Evolutionary conservation across 2,329 filamentous ascomycete species (phyloP), one percentile per base, ranked within the genome.

Genomic region (Pseudopithomyces maydicus): DNA sequence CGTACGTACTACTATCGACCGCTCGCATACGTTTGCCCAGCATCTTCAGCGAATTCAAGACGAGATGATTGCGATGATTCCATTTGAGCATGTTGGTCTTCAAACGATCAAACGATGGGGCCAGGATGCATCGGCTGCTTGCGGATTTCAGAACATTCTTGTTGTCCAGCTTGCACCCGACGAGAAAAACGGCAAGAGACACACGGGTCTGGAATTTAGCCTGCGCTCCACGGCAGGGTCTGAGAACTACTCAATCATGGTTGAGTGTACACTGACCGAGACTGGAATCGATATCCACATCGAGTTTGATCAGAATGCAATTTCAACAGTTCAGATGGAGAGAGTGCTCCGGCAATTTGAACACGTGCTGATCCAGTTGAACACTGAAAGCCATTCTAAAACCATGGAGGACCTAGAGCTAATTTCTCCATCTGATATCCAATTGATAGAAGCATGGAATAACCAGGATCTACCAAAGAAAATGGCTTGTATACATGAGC

Each of bases 81-180:
- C 67, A 6, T 63, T 66, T 55, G 62, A 71, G 53, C 71, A 74
- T 20, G 57, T 65, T 38, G 71, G 71, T 14, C 56, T 69, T 52
- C 70, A 73, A 51, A 62, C 68, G 23, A 72, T 74, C 32, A 54
- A 61, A 14, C 63, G 65, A 39, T 56, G 67, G 12, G 84, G 81
- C 64, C 73, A 78, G 1, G 82, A 85, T 55, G 79, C 81, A 6
- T 74, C 80, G 5, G 77, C 82, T 54, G 83, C 82, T 1, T 85
- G 82, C 60, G 80, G 84, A 59, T 74, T 84, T 36, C 77, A 79
- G 2, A 83, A 79, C 0, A 80, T 81, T 4, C 68, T 85, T 2
- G 81, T 85, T 0, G 77, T 85, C 22, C 82, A 85, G 44, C 63
- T 65, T 3, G 66, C 45, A 41, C 14, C 22, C 35, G 48, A 23